Conservation (phyloP, 2,329 filamentous ascomycete genomes). For the Biscogniauxia marginata region DNA sequence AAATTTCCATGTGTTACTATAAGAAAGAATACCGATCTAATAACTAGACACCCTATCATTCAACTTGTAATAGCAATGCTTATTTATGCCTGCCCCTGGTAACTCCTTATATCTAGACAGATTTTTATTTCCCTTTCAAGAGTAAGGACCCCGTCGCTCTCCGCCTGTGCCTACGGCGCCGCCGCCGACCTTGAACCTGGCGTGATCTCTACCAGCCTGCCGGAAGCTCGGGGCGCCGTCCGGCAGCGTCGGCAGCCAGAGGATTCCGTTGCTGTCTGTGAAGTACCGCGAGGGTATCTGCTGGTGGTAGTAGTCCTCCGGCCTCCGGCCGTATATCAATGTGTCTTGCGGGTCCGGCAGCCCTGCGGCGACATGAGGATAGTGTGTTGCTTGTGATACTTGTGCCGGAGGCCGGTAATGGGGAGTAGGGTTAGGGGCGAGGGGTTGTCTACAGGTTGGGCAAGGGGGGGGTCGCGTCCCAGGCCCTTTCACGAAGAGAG, state of each 20-base stretch:
- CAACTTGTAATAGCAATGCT: no score
- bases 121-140: no score
- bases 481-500: background rate
- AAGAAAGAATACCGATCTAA: no score
- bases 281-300: constrained; percentile 3
- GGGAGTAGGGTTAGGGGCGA: background rate
- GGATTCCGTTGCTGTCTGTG: constrained; percentile 3
- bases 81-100: no score
- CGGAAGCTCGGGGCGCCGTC: constrained; percentile 2
- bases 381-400: background rate
- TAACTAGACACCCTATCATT: no score
- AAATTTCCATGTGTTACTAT: no score
- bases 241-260: constrained; percentile 3
- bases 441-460: background rate
- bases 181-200: no score
- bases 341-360: constrained; percentile 1
- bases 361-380: background rate
- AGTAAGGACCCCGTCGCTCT: no score
- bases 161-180: constrained; percentile 3
- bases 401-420: background rate
- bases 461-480: background rate
- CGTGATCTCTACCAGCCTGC: no score
- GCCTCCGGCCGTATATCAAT: constrained; percentile 1
- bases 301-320: constrained; percentile 5
- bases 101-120: no score